These are phyloP conservation scores for Thelonectria blattea DNA, from an alignment of 2,329 filamentous ascomycete genomes.

Conservation along the genomic window DNA sequence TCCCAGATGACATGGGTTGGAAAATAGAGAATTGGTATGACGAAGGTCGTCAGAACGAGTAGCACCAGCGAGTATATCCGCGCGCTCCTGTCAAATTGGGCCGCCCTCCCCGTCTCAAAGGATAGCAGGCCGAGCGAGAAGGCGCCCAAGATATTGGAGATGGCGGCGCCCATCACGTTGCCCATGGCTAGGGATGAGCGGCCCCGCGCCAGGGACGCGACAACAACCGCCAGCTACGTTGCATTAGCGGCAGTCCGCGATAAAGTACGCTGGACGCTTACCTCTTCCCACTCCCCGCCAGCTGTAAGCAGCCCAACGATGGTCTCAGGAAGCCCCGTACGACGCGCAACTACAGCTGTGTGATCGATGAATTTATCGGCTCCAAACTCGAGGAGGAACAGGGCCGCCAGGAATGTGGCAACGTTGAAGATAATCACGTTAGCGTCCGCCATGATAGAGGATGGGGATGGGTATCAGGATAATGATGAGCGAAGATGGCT, in stretches of 20 bases:
- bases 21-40: constrained; percentile 40
- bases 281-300: constrained; percentile 49
- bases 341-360: constrained; percentile 53
- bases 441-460: too few relatives aligned
- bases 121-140: constrained; percentile 60
- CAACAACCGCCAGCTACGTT: background rate
- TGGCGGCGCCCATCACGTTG: constrained; percentile 60
- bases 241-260: background rate
- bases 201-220: background rate
- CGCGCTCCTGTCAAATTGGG: constrained; percentile 53
- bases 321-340: constrained; percentile 52
- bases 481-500: too few relatives aligned
- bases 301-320: constrained; percentile 58
- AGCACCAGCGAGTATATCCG: constrained; percentile 53
- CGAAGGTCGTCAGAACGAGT: constrained; percentile 49
- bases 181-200: constrained; percentile 42
- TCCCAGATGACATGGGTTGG: background rate
- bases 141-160: constrained; percentile 62
- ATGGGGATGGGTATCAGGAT: too few relatives aligned
- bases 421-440: constrained; percentile 43
- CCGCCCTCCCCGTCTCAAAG: constrained; percentile 33
- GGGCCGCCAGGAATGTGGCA: constrained; percentile 49
- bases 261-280: background rate
- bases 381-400: constrained; percentile 58
- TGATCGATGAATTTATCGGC: constrained; percentile 60